A percentile compares a stretch with the other conserved stretches of the same genome.
These are phyloP conservation scores for Akanthomyces lecanii DNA, from an alignment of 2,329 filamentous ascomycete species.

Conservation along the genomic window DNA sequence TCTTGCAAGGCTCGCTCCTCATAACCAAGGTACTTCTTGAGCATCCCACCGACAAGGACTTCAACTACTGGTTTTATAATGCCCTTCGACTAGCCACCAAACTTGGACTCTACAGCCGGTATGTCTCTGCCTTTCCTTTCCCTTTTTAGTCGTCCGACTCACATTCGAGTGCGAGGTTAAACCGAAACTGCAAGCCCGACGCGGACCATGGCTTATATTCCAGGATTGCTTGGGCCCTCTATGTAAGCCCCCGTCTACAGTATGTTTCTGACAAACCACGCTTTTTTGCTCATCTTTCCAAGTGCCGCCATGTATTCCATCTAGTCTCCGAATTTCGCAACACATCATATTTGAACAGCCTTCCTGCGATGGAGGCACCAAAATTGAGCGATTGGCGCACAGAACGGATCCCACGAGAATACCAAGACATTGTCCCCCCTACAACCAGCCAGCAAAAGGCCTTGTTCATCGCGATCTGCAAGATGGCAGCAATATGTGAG, in stretches of 20 bases:
- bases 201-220: neutral
- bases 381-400: neutral
- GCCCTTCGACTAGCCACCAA: slow-evolving; percentile 6
- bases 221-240: slow-evolving; percentile 4
- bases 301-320: slow-evolving; percentile 4
- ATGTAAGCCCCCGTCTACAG: neutral
- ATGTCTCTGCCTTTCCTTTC: neutral
- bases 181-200: neutral
- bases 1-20: slow-evolving; percentile 2
- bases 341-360: neutral
- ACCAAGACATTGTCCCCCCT: neutral
- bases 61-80: slow-evolving; percentile 13
- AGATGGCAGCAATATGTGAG: neutral
- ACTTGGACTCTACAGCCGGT: slow-evolving; percentile 11
- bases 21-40: slow-evolving; percentile 1
- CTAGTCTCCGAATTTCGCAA: slow-evolving; percentile 8
- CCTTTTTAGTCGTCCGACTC: neutral
- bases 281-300: neutral
- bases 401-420: neutral
- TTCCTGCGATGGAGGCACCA: neutral
- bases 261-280: neutral
- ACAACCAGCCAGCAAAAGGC: neutral
- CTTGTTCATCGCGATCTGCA: neutral
- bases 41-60: slow-evolving; percentile 3
- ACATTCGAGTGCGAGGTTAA: neutral